Evolutionary conservation across 345 rosid genomes (phyloP), one percentile per base, ranked within the genome.

Genomic region (Tarenaya hassleriana): DNA sequence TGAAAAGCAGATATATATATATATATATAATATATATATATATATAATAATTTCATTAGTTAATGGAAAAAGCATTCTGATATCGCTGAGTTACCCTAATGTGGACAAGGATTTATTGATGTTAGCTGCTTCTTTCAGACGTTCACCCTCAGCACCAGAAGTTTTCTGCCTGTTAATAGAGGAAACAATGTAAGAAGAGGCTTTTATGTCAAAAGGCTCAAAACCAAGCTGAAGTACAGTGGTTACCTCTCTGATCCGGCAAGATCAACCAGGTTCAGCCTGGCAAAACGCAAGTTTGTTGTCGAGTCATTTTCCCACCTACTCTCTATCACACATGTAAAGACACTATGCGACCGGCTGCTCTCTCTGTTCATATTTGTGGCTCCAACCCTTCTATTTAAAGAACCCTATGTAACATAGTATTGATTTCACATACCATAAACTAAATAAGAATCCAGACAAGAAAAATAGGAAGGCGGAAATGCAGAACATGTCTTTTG

Each of bases 111-210:
- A 88, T 75, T 88, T 91, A 72, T 91, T 91, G 69, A 91, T 91
- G 57, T 62, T 91, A 59, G 96, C 96, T 50, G 98, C 98, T 84
- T 91, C 98, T 63, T 88, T 91, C 41, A 91, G 61, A 47, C 98
- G 96, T 41, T 91, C 96, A 46, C 98, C 98, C 61, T 91, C 98
- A 61, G 96, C 96, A 51, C 98, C 98, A 48, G 98, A 91, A 62
- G 81, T 81, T 72, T 91, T 91, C 66, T 87, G 96, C 82, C 98
- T 91, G 61, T 62, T 55, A 56, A 38, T 40, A 18, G 55, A 4
- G n/a, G 21, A 39, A 39, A 55, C 45, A 45, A 54, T 48, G 48
- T 47, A 32, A 63, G 49, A 24, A 34, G 20, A 13, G 47, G 20
- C 13, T 14, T 43, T 39, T 12, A 40, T 50, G 64, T 52, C 52